Percentiles rank a stretch among this genome's conserved stretches.
phyloP scores from a whole-genome alignment of 31 red algal genomes.

The Asparagopsis taxiformis region DNA sequence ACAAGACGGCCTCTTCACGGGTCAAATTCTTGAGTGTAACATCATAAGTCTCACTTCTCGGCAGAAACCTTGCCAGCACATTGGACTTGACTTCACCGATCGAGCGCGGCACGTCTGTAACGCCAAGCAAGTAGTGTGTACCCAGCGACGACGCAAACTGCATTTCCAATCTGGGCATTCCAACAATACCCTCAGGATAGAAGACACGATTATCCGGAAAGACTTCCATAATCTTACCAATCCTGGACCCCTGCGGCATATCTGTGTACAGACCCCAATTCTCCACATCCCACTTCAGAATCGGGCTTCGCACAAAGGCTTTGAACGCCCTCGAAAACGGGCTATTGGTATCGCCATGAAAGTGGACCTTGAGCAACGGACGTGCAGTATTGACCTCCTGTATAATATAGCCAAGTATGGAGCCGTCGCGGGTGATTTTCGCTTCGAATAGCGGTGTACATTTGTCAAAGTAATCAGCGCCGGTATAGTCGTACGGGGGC shows the following conservation, averaged over 20 bases:
- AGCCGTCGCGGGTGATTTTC: conserved; percentile 17
- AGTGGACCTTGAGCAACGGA: conserved; percentile 37
- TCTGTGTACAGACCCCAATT: conserved; percentile 36
- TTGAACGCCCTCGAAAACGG: conserved; percentile 25
- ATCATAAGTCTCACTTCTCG: conserved; percentile 31
- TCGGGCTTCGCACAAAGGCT: conserved; percentile 32
- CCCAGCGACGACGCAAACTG: conserved; percentile 30
- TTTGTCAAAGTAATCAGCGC: conserved; percentile 23
- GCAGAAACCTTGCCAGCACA: conserved; percentile 23
- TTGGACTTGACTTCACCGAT: conserved; percentile 17
- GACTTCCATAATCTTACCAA: conserved; percentile 46
- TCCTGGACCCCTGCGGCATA: conserved; percentile 8
- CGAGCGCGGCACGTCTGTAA: conserved; percentile 16
- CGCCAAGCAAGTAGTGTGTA: conserved; percentile 24
- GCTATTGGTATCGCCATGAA: conserved; percentile 34
- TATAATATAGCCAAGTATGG: conserved; percentile 26
- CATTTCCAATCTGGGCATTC: conserved; percentile 49
- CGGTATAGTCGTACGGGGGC: conserved; percentile 1
- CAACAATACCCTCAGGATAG: not conserved
- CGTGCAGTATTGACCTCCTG: conserved; percentile 7
- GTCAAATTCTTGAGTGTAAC: conserved; percentile 28
- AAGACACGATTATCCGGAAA: conserved; percentile 55
- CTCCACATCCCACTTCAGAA: conserved; percentile 48
- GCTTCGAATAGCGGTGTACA: conserved; percentile 32
- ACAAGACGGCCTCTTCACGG: conserved; percentile 41